Evolutionary conservation across 768 basidiomycete genomes (phyloP).

Genomic region (Mycena indigotica): DNA sequence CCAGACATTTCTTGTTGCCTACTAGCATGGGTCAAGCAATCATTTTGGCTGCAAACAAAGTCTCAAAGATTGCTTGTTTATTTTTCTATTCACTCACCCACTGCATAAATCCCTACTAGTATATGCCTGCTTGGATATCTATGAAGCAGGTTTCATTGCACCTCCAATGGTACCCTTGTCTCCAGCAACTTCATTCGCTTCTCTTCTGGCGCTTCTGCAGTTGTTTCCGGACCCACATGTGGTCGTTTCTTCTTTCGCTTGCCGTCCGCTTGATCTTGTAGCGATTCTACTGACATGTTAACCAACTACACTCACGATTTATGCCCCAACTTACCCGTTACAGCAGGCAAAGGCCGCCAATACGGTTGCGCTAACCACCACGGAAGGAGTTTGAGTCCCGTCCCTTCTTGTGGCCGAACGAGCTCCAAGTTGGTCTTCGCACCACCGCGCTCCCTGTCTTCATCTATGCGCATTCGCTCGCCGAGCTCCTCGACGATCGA

Average conservation of each 20-base stretch:
- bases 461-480: constrained; percentile 54
- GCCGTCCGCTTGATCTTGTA: background rate
- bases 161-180: too few species aligned
- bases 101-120: too few species aligned
- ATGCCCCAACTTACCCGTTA: background rate
- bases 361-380: constrained; percentile 66
- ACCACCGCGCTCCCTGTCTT: constrained; percentile 49
- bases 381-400: constrained; percentile 50
- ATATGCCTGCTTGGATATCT: too few species aligned
- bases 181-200: background rate
- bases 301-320: background rate
- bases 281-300: background rate
- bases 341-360: constrained; percentile 46
- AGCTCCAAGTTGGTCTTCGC: constrained; percentile 37
- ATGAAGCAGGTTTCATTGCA: too few species aligned
- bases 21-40: too few species aligned
- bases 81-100: too few species aligned
- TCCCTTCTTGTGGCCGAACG: constrained; percentile 43
- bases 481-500: constrained; percentile 64
- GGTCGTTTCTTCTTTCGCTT: background rate
- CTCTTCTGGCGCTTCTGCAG: background rate
- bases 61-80: too few species aligned
- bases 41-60: too few species aligned
- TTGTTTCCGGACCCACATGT: background rate
- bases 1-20: too few species aligned